These are phyloP conservation scores for Boletus rubescentipes DNA, from an alignment of 768 basidiomycete genomes.

Conservation along the genomic window DNA sequence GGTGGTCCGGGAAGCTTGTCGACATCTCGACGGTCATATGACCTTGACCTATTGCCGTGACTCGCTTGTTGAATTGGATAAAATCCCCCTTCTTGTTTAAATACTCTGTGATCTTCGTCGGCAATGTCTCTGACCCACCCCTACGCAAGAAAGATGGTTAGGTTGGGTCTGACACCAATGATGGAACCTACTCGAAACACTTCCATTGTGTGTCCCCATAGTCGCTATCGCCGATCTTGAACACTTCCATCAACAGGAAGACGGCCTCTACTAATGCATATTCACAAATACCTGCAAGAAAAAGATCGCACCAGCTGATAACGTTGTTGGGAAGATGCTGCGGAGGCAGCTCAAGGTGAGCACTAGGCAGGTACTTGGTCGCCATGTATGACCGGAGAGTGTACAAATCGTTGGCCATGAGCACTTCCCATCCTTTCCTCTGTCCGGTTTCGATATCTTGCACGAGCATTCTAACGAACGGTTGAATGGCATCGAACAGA, in stretches of 20 bases:
- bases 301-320: conserved; percentile 27
- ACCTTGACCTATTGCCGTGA: conserved; percentile 4
- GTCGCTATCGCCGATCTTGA: background rate
- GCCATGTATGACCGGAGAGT: conserved; percentile 25
- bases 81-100: background rate
- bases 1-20: background rate
- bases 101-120: conserved; percentile 1
- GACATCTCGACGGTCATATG: background rate
- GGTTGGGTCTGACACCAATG: background rate
- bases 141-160: background rate
- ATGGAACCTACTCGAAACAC: conserved; percentile 7
- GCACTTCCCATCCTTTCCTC: conserved; percentile 25
- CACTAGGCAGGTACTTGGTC: conserved; percentile 21
- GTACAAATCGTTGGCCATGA: conserved; percentile 28
- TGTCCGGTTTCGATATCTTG: conserved; percentile 18
- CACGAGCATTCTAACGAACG: conserved; percentile 20
- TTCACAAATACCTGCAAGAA: background rate
- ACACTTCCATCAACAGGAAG: background rate
- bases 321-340: conserved; percentile 18
- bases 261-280: background rate
- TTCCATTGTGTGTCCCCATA: conserved; percentile 3
- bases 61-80: background rate
- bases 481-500: conserved; percentile 11
- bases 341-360: conserved; percentile 14
- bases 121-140: conserved; percentile 2